Evolutionary conservation across 305 asterid genomes (phyloP).

Genomic region (Stenogyne calaminthoides): DNA sequence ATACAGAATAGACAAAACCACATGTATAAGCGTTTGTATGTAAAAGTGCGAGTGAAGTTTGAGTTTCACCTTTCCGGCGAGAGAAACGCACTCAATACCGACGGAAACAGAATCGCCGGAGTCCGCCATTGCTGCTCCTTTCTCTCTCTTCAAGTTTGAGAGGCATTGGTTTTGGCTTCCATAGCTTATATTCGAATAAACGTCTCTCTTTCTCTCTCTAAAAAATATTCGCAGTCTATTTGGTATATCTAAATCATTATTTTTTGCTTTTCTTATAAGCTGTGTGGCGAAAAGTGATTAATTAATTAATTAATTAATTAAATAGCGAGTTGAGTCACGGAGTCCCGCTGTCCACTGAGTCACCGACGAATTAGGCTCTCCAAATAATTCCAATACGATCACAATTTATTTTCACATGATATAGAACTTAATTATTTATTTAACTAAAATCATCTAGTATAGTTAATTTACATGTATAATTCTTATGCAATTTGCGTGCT

Average conservation of each 20-base stretch:
- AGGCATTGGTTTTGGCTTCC: constrained; percentile 44
- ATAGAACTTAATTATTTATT: no score
- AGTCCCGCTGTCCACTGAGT: constrained; percentile 38
- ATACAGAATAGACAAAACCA: neutral
- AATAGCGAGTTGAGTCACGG: constrained; percentile 17
- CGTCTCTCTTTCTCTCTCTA: constrained; percentile 30
- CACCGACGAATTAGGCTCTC: constrained; percentile 59
- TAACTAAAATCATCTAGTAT: no score
- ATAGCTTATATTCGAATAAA: constrained; percentile 43
- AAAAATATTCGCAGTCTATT: constrained; percentile 19
- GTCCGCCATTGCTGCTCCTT: constrained; percentile 59
- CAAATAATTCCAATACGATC: no score
- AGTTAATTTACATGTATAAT: neutral
- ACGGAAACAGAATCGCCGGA: constrained; percentile 71
- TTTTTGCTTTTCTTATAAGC: neutral
- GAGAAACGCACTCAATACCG: constrained; percentile 57
- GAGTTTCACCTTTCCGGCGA: constrained; percentile 54
- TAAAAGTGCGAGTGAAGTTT: constrained; percentile 24
- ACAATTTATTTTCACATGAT: no score
- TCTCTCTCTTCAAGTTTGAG: constrained; percentile 34
- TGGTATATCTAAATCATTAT: constrained; percentile 10
- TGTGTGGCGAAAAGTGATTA: neutral
- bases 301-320: constrained; percentile 1
- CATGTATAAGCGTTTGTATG: neutral
- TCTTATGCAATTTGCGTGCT: neutral